Base-by-base conservation (phyloP, 108 stramenopile genomes). In the Cylindrotheca fusiformis region DNA sequence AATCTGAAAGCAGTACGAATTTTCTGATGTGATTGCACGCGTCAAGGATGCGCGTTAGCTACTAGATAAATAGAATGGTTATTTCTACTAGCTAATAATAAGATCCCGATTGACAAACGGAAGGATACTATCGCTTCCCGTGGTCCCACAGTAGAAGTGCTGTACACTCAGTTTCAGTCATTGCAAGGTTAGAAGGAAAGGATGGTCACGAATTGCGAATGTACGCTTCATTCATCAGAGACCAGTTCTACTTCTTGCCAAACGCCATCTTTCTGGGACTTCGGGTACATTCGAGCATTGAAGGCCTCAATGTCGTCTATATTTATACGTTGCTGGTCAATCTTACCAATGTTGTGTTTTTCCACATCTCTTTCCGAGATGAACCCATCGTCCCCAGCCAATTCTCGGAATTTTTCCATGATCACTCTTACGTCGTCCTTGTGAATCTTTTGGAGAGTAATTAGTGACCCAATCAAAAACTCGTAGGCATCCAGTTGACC, bases 401-500 rank as follows among this genome's bases (percentile, higher is more conserved):
- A 52, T 4, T 63, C 58, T 19, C 76, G 76, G 60, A 79, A 83
- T 51, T 80, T 80, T 23, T 80, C 73, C 64, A 83, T 74, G 36
- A 83, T 83, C 2, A 71, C 72, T n/a, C 52, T 59, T 20, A 83
- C 58, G 41, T 80, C 79, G 28, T 64, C 61, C 4, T 57, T 58
- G 5, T 66, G 52, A 6, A 83, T 51, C 60, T 80, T 77, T 17
- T 70, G 48, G 54, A 83, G 63, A 17, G 70, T 30, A n/a, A 83
- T 60, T 44, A 83, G 57, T 18, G 78, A 79, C 32, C 74, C 78
- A 24, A 83, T 62, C 51, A 77, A 48, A 45, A 83, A 83, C 60
- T 83, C 82, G 55, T 68, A 80, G 65, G 77, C 75, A 68, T 83
- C 76, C 30, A 77, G 33, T 25, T 69, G 63, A 31, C 63, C 71